Conservation (phyloP, 2,329 filamentous ascomycete species). For the Anisogramma anomala region DNA sequence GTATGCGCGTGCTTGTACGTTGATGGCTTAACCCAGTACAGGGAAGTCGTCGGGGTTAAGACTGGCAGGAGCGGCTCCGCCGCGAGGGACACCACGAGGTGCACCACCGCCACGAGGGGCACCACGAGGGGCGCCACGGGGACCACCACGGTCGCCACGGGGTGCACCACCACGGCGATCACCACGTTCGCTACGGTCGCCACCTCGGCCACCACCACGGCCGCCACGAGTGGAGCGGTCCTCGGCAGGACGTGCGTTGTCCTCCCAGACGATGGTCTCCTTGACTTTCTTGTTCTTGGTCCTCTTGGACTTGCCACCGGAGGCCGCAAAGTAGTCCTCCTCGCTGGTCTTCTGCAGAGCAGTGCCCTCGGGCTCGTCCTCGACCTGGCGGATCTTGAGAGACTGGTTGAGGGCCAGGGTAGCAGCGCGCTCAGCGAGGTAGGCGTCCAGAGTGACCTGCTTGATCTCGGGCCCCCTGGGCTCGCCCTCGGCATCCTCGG, state of each 20-base stretch:
- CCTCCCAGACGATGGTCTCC: constrained; percentile 43
- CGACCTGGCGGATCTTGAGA: constrained; percentile 72
- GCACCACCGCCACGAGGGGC: constrained; percentile 27
- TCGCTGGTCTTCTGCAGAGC: constrained; percentile 52
- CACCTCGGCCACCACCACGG: constrained; percentile 39
- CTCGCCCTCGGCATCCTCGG: constrained; percentile 30
- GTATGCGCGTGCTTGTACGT: background rate
- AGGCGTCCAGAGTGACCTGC: constrained; percentile 80
- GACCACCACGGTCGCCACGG: constrained; percentile 35
- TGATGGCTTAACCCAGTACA: constrained; percentile 36
- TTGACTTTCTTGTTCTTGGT: constrained; percentile 84
- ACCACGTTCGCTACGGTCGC: constrained; percentile 35
- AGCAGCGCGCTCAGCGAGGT: constrained; percentile 67
- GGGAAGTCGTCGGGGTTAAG: constrained; percentile 48
- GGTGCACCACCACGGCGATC: constrained; percentile 39
- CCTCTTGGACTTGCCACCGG: constrained; percentile 59
- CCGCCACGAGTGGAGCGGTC: constrained; percentile 45
- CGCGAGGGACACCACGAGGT: constrained; percentile 32
- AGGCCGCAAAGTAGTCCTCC: constrained; percentile 66
- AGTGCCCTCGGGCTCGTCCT: constrained; percentile 64
- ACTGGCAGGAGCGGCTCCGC: constrained; percentile 33
- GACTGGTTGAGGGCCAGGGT: constrained; percentile 55
- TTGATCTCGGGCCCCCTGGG: constrained; percentile 64
- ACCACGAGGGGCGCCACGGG: constrained; percentile 34
- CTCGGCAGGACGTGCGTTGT: constrained; percentile 25